A percentile compares a stretch with the other conserved stretches of the same genome.
These are phyloP conservation scores for Trichoderma harzianum DNA, from an alignment of 2,329 filamentous ascomycete genomes.

Conservation along the genomic window DNA sequence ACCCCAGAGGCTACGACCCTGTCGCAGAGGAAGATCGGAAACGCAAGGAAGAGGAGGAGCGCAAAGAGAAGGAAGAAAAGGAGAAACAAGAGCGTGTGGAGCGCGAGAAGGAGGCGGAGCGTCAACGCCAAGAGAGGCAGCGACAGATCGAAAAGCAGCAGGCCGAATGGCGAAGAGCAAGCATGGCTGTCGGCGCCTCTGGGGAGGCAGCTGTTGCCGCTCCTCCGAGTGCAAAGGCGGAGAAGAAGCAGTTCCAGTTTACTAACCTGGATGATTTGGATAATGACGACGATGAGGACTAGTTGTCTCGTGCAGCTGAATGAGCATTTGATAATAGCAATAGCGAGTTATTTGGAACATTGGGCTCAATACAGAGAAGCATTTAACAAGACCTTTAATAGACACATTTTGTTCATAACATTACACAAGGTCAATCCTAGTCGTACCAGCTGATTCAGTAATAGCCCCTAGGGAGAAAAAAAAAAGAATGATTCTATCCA, in stretches of 20 bases:
- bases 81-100: conserved; percentile 46
- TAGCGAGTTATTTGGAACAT: background rate
- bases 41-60: conserved; percentile 49
- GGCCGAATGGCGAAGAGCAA: conserved; percentile 40
- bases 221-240: conserved; percentile 29
- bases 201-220: conserved; percentile 26
- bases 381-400: background rate
- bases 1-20: conserved; percentile 59
- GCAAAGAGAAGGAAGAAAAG: conserved; percentile 44
- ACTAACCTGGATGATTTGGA: conserved; percentile 52
- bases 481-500: background rate
- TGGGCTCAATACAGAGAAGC: background rate
- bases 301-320: background rate
- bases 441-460: background rate
- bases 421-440: background rate
- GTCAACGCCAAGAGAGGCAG: conserved; percentile 41
- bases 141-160: conserved; percentile 42
- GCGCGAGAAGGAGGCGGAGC: conserved; percentile 40
- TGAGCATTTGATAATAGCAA: background rate
- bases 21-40: conserved; percentile 51
- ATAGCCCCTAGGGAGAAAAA: too few species aligned
- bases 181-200: conserved; percentile 29
- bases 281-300: conserved; percentile 44
- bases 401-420: background rate
- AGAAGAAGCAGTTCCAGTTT: conserved; percentile 56